These are phyloP conservation scores for Carallia brachiata DNA, from an alignment of 345 rosid genomes.

Conservation along the genomic window DNA sequence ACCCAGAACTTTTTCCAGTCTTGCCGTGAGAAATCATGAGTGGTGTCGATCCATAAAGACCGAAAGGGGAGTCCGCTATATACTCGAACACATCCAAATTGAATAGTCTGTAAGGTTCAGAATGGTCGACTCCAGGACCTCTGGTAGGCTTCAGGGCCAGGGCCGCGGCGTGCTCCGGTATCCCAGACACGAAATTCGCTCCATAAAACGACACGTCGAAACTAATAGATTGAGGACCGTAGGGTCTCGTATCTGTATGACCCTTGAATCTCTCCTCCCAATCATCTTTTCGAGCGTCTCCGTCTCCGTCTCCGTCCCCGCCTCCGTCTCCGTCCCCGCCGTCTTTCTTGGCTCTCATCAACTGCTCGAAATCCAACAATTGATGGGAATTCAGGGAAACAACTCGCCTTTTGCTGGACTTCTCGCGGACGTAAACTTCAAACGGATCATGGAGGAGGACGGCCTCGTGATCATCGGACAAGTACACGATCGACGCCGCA, in stretches of 20 bases:
- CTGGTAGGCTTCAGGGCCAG: conserved; percentile 82
- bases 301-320: not conserved
- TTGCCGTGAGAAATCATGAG: conserved; percentile 92
- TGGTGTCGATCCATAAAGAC: conserved; percentile 89
- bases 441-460: conserved; percentile 88
- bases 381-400: conserved; percentile 79
- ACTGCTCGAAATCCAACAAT: conserved; percentile 85
- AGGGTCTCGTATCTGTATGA: conserved; percentile 80
- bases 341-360: conserved; percentile 53
- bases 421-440: conserved; percentile 72
- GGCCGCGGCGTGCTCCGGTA: conserved; percentile 90
- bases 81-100: conserved; percentile 94
- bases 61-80: conserved; percentile 87
- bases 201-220: conserved; percentile 89
- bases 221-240: conserved; percentile 91
- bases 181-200: conserved; percentile 80
- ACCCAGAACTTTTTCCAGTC: conserved; percentile 65
- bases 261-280: conserved; percentile 89
- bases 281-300: conserved; percentile 23
- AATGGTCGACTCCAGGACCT: conserved; percentile 81
- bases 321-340: conserved; percentile 17
- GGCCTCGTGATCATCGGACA: conserved; percentile 67
- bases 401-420: conserved; percentile 45
- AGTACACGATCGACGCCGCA: conserved; percentile 48
- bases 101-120: conserved; percentile 89